phyloP scores from a whole-genome alignment of 768 basidiomycete species.

The Boletus reticuloceps region DNA sequence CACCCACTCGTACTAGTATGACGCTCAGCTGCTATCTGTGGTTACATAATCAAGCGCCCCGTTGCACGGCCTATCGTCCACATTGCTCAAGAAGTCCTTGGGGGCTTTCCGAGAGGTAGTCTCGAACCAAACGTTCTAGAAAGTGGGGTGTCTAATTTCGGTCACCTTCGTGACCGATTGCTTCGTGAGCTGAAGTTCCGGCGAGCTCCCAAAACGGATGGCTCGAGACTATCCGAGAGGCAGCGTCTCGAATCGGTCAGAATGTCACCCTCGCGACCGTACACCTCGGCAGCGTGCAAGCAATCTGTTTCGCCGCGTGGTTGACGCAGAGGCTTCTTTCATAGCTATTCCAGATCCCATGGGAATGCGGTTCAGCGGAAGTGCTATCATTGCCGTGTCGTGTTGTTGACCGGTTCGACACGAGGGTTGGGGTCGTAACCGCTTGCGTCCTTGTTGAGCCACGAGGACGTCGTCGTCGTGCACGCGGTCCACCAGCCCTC shows the following conservation, averaged over 20 bases:
- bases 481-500: conserved; percentile 29
- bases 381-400: conserved; percentile 15
- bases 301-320: conserved; percentile 20
- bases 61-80: conserved; percentile 27
- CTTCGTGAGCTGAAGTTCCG: no score
- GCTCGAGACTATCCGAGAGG: conserved; percentile 1
- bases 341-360: not conserved
- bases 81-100: conserved; percentile 36
- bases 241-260: conserved; percentile 23
- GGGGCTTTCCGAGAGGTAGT: conserved; percentile 12
- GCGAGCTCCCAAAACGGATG: no score
- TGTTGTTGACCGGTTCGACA: conserved; percentile 34
- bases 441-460: conserved; percentile 36
- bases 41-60: not conserved
- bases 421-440: conserved; percentile 34
- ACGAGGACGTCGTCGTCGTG: conserved; percentile 27
- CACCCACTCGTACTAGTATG: not conserved
- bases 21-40: not conserved
- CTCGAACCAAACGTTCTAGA: no score
- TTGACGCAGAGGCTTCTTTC: not conserved
- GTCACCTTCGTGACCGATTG: no score
- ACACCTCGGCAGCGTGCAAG: conserved; percentile 31
- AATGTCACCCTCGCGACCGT: conserved; percentile 47
- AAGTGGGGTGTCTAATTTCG: no score
- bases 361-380: not conserved